phyloP scores from a whole-genome alignment of 805 yeast species.

The Ogataea chonburiensis region DNA sequence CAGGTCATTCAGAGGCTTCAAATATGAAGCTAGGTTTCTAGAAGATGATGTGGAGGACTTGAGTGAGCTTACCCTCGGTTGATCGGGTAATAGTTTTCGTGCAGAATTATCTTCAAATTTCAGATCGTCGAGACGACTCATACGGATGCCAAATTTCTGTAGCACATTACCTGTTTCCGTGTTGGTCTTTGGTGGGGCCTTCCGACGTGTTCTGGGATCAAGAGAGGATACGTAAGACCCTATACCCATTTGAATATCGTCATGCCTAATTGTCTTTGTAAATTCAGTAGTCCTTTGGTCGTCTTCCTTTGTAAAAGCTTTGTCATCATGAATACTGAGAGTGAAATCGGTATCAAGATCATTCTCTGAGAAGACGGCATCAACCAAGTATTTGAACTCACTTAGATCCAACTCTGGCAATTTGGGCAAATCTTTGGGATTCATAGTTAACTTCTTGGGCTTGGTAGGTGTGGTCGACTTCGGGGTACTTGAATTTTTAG shows the following conservation, averaged over 20 bases:
- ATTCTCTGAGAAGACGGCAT: slow-evolving; percentile 29
- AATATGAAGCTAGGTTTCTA: slow-evolving; percentile 27
- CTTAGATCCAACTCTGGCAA: slow-evolving; percentile 28
- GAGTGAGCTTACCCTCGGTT: slow-evolving; percentile 1
- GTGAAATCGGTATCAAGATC: slow-evolving; percentile 1
- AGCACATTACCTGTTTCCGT: slow-evolving; percentile 24
- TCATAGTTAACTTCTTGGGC: slow-evolving; percentile 15
- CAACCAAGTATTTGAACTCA: slow-evolving; percentile 33
- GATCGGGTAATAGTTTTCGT: not conserved
- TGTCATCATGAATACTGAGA: slow-evolving; percentile 3
- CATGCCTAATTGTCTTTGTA: no score
- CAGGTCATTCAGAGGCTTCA: slow-evolving; percentile 17
- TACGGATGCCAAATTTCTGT: slow-evolving; percentile 30
- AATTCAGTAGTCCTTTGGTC: not conserved
- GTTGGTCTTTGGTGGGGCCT: not conserved
- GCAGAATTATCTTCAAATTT: not conserved
- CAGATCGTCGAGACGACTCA: slow-evolving; percentile 27
- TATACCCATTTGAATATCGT: no score
- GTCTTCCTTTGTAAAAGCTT: slow-evolving; percentile 7
- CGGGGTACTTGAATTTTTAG: slow-evolving; percentile 1
- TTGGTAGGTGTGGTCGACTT: not conserved
- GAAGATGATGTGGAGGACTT: slow-evolving; percentile 24
- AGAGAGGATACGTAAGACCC: slow-evolving; percentile 16
- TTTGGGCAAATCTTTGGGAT: slow-evolving; percentile 29
- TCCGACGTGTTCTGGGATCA: slow-evolving; percentile 23